Conservation (phyloP, 495 filamentous ascomycete genomes). For the Xeromyces bisporus region DNA sequence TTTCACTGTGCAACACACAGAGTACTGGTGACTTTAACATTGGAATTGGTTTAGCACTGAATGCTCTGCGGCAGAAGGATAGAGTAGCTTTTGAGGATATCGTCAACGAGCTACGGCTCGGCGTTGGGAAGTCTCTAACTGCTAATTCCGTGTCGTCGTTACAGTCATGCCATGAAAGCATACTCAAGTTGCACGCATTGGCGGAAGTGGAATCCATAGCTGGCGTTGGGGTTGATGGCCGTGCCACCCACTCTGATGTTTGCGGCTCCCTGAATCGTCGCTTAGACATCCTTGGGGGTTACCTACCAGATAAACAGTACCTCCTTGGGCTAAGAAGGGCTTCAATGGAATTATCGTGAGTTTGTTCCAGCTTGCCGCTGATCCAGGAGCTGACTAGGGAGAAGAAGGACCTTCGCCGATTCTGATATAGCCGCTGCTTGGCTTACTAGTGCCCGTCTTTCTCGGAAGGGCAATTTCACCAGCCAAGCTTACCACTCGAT, state of each 20-base stretch:
- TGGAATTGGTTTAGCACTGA: slow-evolving; percentile 54
- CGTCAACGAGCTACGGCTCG: slow-evolving; percentile 48
- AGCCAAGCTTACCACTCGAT: slow-evolving; percentile 86
- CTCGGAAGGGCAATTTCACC: slow-evolving; percentile 65
- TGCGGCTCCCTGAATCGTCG: slow-evolving; percentile 50
- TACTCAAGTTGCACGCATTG: slow-evolving; percentile 73
- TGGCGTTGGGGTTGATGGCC: slow-evolving; percentile 21
- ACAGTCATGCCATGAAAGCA: slow-evolving; percentile 58
- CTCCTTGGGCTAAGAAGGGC: slow-evolving; percentile 75
- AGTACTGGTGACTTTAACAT: slow-evolving; percentile 65
- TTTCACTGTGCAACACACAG: slow-evolving; percentile 32
- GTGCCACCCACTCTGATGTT: slow-evolving; percentile 22
- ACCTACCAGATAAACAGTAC: slow-evolving; percentile 82
- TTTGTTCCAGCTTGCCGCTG: background rate
- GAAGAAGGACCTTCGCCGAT: slow-evolving; percentile 33
- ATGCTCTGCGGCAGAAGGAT: slow-evolving; percentile 41
- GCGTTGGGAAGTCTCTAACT: slow-evolving; percentile 55
- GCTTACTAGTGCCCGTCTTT: slow-evolving; percentile 72
- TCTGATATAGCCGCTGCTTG: slow-evolving; percentile 67
- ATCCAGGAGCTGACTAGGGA: background rate
- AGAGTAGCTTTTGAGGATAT: slow-evolving; percentile 36
- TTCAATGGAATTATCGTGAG: slow-evolving; percentile 52
- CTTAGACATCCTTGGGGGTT: slow-evolving; percentile 70
- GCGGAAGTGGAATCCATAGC: slow-evolving; percentile 74
- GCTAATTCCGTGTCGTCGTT: slow-evolving; percentile 59